Percentiles rank a stretch among this genome's conserved stretches.
These are phyloP conservation scores for Aspergillus pseudoterreus DNA, from an alignment of 2,329 filamentous ascomycete genomes.

Conservation along the genomic window DNA sequence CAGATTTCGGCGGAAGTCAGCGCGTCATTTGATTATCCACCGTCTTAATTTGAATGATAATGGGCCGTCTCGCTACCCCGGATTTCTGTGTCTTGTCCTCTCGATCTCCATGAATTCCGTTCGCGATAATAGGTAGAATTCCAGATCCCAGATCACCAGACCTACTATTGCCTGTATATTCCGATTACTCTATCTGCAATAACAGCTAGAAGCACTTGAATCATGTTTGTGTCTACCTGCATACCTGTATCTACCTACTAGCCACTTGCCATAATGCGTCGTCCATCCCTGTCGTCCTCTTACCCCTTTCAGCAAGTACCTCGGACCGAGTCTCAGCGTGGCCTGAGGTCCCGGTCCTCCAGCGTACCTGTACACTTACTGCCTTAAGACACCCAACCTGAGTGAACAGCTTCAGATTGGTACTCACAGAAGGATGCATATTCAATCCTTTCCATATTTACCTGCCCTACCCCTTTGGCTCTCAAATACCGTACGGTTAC, in stretches of 20 bases:
- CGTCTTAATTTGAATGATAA: too few species aligned
- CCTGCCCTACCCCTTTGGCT: background rate
- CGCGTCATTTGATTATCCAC: too few species aligned
- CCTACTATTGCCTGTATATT: too few species aligned
- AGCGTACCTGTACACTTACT: background rate
- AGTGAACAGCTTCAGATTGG: too few species aligned
- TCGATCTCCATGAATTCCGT: too few species aligned
- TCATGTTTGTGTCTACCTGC: background rate
- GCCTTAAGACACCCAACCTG: background rate
- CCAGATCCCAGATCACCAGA: too few species aligned
- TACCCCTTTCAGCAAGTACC: slow-evolving; percentile 6
- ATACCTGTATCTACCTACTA: background rate
- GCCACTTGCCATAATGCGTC: background rate
- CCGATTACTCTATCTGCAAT: too few species aligned
- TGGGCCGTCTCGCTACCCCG: too few species aligned
- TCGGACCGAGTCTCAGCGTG: slow-evolving; percentile 8
- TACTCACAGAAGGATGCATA: background rate
- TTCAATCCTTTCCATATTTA: background rate
- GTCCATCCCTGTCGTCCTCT: background rate
- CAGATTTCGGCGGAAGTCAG: too few species aligned
- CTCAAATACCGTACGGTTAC: background rate
- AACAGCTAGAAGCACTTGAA: too few species aligned
- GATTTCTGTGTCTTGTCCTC: too few species aligned
- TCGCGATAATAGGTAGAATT: too few species aligned
- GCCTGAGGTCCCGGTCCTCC: background rate